phyloP scores from a whole-genome alignment of 129 eudicot species.

The Gnaphalium uliginosum region DNA sequence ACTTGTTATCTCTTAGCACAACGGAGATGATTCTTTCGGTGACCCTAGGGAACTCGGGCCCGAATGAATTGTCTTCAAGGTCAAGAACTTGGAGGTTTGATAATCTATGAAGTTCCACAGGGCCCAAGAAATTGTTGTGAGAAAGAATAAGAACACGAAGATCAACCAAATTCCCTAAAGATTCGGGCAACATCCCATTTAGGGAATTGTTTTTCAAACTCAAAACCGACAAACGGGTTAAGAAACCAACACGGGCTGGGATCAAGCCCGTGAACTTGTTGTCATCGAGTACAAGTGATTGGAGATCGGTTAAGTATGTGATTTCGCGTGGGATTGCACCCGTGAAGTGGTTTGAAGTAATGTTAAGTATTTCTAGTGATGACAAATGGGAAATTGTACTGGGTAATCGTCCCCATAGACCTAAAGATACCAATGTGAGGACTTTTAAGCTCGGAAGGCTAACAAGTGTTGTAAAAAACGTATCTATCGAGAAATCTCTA shows the following conservation, averaged over 20 bases:
- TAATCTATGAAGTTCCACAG: slow-evolving; percentile 56
- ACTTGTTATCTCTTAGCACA: slow-evolving; percentile 63
- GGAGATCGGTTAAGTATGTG: slow-evolving; percentile 52
- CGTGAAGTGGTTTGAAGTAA: slow-evolving; percentile 66
- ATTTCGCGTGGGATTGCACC: slow-evolving; percentile 60
- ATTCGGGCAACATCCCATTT: slow-evolving; percentile 60
- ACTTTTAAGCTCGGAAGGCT: slow-evolving; percentile 71
- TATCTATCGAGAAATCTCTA: slow-evolving; percentile 59
- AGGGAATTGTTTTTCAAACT: slow-evolving; percentile 69
- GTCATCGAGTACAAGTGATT: slow-evolving; percentile 72
- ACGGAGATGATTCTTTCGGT: slow-evolving; percentile 47
- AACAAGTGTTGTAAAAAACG: slow-evolving; percentile 56
- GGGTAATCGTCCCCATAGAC: slow-evolving; percentile 80
- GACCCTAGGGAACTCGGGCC: slow-evolving; percentile 70
- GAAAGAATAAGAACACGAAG: slow-evolving; percentile 72
- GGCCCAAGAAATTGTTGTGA: slow-evolving; percentile 65
- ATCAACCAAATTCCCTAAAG: slow-evolving; percentile 54
- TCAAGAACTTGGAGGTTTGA: slow-evolving; percentile 70
- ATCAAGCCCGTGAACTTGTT: slow-evolving; percentile 65
- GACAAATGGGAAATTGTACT: slow-evolving; percentile 41
- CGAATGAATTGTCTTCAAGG: slow-evolving; percentile 57
- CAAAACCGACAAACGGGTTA: slow-evolving; percentile 71
- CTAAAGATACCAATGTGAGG: slow-evolving; percentile 83
- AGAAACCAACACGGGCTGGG: slow-evolving; percentile 53
- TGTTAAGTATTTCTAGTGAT: slow-evolving; percentile 72